Conservation (phyloP, 371 early-diverging fungal genomes). For the Coemansia sp. region DNA sequence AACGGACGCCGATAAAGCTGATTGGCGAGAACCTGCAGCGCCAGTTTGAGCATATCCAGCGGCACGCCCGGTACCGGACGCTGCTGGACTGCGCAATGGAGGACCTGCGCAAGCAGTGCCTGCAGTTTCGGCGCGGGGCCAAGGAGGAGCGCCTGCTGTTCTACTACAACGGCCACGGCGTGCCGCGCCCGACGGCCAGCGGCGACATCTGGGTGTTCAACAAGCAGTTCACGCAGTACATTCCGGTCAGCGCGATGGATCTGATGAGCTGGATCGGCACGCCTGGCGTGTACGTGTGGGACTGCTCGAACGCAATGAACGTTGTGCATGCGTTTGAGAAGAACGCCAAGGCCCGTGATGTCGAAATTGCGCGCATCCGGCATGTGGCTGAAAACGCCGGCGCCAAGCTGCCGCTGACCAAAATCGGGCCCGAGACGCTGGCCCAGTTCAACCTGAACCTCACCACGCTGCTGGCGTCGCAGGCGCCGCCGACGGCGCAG, state of each 20-base stretch:
- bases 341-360: constrained; percentile 83
- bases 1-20: constrained; percentile 67
- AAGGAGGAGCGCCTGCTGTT: constrained; percentile 94
- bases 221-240: constrained; percentile 95
- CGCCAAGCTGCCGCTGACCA: constrained; percentile 19
- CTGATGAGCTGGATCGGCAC: constrained; percentile 94
- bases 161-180: constrained; percentile 98
- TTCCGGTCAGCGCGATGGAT: constrained; percentile 90
- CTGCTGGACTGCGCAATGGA: constrained; percentile 89
- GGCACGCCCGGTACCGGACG: constrained; percentile 82
- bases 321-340: constrained; percentile 85
- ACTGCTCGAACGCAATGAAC: constrained; percentile 92
- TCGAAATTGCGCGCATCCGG: constrained; percentile 56
- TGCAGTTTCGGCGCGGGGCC: constrained; percentile 75
- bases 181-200: constrained; percentile 90
- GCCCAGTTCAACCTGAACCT: constrained; percentile 12
- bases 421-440: constrained; percentile 15
- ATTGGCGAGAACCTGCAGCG: constrained; percentile 88
- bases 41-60: constrained; percentile 91
- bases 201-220: constrained; percentile 99
- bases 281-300: constrained; percentile 94
- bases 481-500: constrained; percentile 9
- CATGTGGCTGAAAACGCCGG: constrained; percentile 30
- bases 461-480: constrained; percentile 24
- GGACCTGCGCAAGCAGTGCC: constrained; percentile 86